Conservation (phyloP, 2,329 filamentous ascomycete genomes). For the Colletotrichum cereale region DNA sequence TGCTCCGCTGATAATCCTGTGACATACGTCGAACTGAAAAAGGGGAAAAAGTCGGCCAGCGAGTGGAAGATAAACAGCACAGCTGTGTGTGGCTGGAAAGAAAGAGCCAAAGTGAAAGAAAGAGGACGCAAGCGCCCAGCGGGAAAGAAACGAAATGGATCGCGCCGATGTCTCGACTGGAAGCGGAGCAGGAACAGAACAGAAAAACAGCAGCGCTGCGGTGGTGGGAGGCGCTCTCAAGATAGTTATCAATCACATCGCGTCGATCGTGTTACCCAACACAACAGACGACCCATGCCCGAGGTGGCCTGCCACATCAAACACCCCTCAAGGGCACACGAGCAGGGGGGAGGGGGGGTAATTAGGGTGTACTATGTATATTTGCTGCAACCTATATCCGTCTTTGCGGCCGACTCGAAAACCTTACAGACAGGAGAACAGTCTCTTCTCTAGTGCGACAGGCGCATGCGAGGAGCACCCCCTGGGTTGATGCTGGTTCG, state of each 20-base stretch:
- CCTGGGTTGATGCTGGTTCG: background rate
- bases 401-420: background rate
- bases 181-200: background rate
- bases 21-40: background rate
- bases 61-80: conserved; percentile 25
- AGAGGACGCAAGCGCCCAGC: too few relatives aligned
- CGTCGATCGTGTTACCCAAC: conserved; percentile 2
- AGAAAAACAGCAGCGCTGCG: background rate
- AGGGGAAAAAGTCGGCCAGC: conserved; percentile 2
- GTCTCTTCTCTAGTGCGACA: conserved; percentile 24
- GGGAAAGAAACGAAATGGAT: conserved; percentile 9
- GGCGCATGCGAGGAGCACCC: conserved; percentile 5
- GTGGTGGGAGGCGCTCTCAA: background rate
- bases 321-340: conserved; percentile 15
- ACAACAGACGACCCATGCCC: conserved; percentile 20
- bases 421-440: background rate
- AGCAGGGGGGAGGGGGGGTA: conserved; percentile 18
- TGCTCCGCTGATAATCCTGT: background rate
- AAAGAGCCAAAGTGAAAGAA: background rate
- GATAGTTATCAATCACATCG: conserved; percentile 25
- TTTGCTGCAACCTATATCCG: background rate
- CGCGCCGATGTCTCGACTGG: conserved; percentile 10
- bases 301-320: conserved; percentile 32
- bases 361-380: background rate
- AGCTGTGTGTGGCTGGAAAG: conserved; percentile 25